Conservation (phyloP, 257 asterid species). For the Coffea eugenioides region DNA sequence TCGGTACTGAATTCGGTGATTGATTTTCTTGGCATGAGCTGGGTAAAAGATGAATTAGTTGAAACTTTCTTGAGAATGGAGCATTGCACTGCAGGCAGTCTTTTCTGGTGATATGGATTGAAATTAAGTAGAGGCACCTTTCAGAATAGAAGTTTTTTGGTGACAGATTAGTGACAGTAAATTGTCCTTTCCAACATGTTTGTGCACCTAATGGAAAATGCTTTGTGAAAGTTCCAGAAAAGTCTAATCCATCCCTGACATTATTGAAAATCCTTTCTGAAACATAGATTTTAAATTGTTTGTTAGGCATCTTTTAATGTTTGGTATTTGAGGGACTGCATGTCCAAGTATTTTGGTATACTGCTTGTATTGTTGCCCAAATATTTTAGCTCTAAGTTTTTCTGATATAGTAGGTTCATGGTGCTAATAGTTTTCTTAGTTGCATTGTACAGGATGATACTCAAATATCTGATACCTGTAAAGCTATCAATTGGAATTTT, state of each 20-base stretch:
- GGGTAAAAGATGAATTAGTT: neutral
- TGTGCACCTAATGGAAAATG: neutral
- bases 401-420: neutral
- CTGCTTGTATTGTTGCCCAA: neutral
- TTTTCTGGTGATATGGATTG: neutral
- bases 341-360: no score
- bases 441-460: conserved; percentile 68
- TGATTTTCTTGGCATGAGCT: neutral
- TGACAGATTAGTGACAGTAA: neutral
- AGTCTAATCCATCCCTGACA: neutral
- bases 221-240: neutral
- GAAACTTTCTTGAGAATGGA: neutral
- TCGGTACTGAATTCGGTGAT: no score
- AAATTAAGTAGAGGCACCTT: no score
- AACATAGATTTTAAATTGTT: no score
- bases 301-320: no score
- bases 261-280: neutral
- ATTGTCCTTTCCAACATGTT: neutral
- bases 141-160: neutral
- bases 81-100: neutral
- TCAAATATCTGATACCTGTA: conserved; percentile 88
- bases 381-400: neutral
- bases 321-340: no score
- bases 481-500: conserved; percentile 89
- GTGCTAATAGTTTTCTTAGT: conserved; percentile 7